These are phyloP conservation scores for Nothophaeocryptopus gaeumannii DNA, from an alignment of 2,329 filamentous ascomycete genomes.

Conservation along the genomic window DNA sequence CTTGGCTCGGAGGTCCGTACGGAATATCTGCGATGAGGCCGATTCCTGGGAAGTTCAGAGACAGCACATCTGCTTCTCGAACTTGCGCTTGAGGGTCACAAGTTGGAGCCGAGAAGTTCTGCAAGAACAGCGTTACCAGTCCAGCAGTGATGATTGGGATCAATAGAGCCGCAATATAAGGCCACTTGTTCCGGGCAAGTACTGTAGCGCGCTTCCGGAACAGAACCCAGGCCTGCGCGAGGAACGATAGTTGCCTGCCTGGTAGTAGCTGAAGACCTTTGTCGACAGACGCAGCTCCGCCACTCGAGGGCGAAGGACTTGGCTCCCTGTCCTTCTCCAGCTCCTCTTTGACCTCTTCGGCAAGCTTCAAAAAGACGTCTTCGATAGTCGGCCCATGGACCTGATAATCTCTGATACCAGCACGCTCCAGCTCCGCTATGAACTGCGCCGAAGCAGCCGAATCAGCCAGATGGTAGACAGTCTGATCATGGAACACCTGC, in stretches of 20 bases:
- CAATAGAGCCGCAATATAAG: slow-evolving; percentile 69
- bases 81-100: slow-evolving; percentile 42
- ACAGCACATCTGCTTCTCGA: slow-evolving; percentile 15
- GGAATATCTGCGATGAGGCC: slow-evolving; percentile 33
- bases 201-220: slow-evolving; percentile 77
- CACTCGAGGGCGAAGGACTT: slow-evolving; percentile 21
- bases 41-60: slow-evolving; percentile 20
- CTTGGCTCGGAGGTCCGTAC: slow-evolving; percentile 38
- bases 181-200: slow-evolving; percentile 72
- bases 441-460: slow-evolving; percentile 70
- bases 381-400: slow-evolving; percentile 88
- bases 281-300: slow-evolving; percentile 16
- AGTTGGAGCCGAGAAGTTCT: slow-evolving; percentile 52
- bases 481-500: slow-evolving; percentile 64
- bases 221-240: slow-evolving; percentile 68
- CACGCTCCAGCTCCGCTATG: slow-evolving; percentile 65
- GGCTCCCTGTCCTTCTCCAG: slow-evolving; percentile 30
- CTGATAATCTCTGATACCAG: slow-evolving; percentile 71
- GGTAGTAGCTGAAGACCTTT: slow-evolving; percentile 55
- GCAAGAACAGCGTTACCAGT: slow-evolving; percentile 73
- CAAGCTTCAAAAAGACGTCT: slow-evolving; percentile 83
- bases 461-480: slow-evolving; percentile 67
- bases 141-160: slow-evolving; percentile 78
- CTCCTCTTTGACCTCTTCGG: slow-evolving; percentile 70
- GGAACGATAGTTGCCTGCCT: slow-evolving; percentile 66